Base-by-base conservation (phyloP, 2,329 filamentous ascomycete species). In the Trichoderma polysporum region DNA sequence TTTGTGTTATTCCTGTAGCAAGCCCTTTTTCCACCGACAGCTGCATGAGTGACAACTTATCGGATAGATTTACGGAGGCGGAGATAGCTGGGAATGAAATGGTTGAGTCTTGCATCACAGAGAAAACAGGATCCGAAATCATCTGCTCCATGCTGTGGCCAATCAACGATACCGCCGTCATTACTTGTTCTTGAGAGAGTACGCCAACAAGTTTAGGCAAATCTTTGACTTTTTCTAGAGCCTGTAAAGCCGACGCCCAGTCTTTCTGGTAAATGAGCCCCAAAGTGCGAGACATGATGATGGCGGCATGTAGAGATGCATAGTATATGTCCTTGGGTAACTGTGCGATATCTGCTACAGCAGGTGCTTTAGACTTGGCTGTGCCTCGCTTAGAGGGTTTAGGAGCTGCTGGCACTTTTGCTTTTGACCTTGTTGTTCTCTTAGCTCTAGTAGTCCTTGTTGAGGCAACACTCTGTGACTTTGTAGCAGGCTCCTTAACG, bases 51-150 rank as follows among this genome's bases (percentile, higher is more conserved):
- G 79, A 79, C 25, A 74, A 70, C 33, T 78, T 76, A 50, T 82
- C 79, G 12, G 76, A 72, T 31, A 73, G 70, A n/a, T 68, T 70
- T 29, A 79, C 72, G 31, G 78, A 75, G 70, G 76, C 74, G 27
- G 80, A 80, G 41, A 94, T 82, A 0, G 92, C 89, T 1, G 94
- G 93, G 68, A 94, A 90, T 0, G 93, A 96, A 29, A 97, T 89
- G 0, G 93, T 97, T 0, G 95, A 97, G 73, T 99, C 95, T 53
- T 94, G 92, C 17, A 98, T 85, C 10, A 94, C 91, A 19, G 92
- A 96, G 76, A 94, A 96, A 3, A 95, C 90, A 2, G 94, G 90
- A 77, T 97, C 92, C 4, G 86, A 85, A 13, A 89, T 85, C 82
- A 97, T 91, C 73, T 90, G 85, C 54, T 90, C 87, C 72, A 91